Evolutionary conservation across 331 rosid species (phyloP).

Genomic region (Spiraea crenata): DNA sequence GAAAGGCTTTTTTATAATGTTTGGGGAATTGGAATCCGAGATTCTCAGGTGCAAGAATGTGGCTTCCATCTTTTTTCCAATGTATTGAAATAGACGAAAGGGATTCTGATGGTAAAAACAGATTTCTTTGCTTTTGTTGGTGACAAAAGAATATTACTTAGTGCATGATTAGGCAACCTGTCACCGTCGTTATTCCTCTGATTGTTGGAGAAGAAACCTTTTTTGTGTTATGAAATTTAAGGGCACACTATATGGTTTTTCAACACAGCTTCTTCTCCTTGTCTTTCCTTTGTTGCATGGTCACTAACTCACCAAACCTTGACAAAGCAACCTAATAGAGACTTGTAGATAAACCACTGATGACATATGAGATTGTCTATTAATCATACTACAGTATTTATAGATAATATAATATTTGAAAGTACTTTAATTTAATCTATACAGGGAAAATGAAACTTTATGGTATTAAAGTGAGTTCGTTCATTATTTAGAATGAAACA

Average conservation of each 20-base stretch:
- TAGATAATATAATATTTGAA: no score
- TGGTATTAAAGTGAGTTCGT: no score
- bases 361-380: no score
- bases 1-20: no score
- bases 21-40: no score
- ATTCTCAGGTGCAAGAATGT: no score
- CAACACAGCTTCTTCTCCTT: not conserved
- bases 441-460: no score
- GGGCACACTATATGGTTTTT: not conserved
- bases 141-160: not conserved
- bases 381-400: no score
- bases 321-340: conserved; percentile 2
- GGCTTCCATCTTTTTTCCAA: no score
- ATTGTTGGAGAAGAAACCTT: not conserved
- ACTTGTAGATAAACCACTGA: not conserved
- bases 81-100: no score
- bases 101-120: not conserved
- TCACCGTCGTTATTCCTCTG: conserved; percentile 3
- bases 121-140: not conserved
- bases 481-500: no score
- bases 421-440: no score
- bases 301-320: not conserved
- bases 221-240: not conserved
- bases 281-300: not conserved
- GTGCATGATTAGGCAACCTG: conserved; percentile 6